Percentiles rank a stretch among this genome's conserved stretches.
Evolutionary conservation across 257 asterid genomes (phyloP).

Genomic region (Petunia axillaris): DNA sequence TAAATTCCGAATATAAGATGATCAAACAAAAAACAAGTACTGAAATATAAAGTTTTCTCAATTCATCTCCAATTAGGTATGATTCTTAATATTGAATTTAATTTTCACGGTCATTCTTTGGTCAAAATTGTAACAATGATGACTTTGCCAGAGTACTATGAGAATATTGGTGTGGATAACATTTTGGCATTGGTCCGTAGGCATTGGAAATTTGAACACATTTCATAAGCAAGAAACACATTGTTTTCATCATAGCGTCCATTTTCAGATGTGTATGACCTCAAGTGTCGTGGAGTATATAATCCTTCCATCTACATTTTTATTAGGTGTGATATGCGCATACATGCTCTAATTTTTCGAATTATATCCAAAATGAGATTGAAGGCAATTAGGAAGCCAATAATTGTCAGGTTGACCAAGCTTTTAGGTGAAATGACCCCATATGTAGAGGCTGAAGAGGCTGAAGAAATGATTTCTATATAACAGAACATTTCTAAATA

Average conservation of each 20-base stretch:
- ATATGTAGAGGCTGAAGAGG: too few relatives aligned
- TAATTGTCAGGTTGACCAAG: too few relatives aligned
- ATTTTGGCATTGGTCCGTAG: neutral
- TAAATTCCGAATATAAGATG: too few relatives aligned
- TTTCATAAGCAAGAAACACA: neutral
- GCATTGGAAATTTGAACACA: neutral
- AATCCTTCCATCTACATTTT: neutral
- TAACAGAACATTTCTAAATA: too few relatives aligned
- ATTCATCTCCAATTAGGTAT: neutral
- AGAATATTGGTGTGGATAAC: neutral
- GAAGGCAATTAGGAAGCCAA: too few relatives aligned
- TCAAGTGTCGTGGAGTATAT: neutral
- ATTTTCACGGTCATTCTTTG: neutral
- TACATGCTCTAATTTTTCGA: neutral
- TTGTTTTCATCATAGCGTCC: neutral
- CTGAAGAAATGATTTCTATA: too few relatives aligned
- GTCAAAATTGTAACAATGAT: constrained; percentile 7
- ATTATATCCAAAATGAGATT: too few relatives aligned
- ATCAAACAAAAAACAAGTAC: too few relatives aligned
- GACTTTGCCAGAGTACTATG: neutral
- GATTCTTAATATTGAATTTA: neutral
- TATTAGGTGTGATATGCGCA: too few relatives aligned
- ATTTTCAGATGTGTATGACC: neutral
- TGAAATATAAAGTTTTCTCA: neutral
- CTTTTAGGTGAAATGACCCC: too few relatives aligned